Evolutionary conservation across 306 rosid species (phyloP), one percentile per base, ranked within the genome.

Genomic region (Fragaria ananassa): DNA sequence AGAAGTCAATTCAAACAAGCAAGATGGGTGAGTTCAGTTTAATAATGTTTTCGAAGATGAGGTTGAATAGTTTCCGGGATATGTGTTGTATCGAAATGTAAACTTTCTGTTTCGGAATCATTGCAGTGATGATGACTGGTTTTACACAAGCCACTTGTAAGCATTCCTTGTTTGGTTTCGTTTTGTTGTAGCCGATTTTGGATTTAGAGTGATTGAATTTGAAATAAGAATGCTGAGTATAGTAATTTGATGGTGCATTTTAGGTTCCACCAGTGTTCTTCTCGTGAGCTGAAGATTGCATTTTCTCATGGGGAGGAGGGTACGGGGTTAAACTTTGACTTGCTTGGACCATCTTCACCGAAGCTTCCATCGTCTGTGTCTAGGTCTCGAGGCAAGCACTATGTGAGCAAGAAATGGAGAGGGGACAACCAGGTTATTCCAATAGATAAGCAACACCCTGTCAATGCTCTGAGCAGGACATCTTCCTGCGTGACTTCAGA

Each of bases 251-350:
- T 77, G 74, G 85, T 31, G 18, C 75, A 69, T 76, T 68, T 86
- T 85, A 93, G 97, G 89, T 87, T 89, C 84, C 97, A 93, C 76
- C 88, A 87, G 74, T 75, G 84, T 78, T 93, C 96, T 67, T 85
- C 97, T 25, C 66, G 66, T 25, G 78, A 84, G 81, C 81, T 93
- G 69, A 93, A 89, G 78, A 80, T 74, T 66, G 91, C 83, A 54
- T 88, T 91, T 83, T 82, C 85, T 78, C 88, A 81, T 61, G 78
- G 87, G 29, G 87, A 91, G 61, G 85, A 68, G 65, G 35, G 17
- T 74, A 25, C 54, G 64, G 46, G 86, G 62, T 69, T 78, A 69
- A 86, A 78, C 67, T 77, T 75, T 14, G 93, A 81, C 56, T 71
- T 68, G 8, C 58, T 6, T 2, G 87, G 57, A 76, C 75, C 70